A percentile compares a stretch with the other conserved stretches of the same genome.
Evolutionary conservation across 768 basidiomycete genomes (phyloP).

Genomic region (Pleurotus pulmonarius): DNA sequence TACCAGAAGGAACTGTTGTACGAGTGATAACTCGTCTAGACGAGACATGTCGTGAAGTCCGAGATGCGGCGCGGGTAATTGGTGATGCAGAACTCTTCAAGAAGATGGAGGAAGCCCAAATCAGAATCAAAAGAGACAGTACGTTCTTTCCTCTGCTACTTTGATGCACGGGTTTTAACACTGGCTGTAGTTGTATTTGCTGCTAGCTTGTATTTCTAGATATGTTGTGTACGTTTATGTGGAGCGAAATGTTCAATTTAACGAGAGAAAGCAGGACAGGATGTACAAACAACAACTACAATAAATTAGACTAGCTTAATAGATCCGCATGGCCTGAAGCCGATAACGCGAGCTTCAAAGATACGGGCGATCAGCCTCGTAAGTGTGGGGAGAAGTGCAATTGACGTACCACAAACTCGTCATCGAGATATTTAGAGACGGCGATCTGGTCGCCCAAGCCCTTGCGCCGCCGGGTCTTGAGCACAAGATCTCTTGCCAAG

Average conservation of each 20-base stretch:
- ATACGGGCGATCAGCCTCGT: no score
- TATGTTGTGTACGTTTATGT: no score
- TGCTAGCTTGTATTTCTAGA: constrained; percentile 81
- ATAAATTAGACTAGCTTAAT: constrained; percentile 42
- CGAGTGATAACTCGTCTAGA: constrained; percentile 94
- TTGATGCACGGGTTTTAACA: not conserved
- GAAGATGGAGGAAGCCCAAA: constrained; percentile 96
- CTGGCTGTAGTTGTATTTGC: constrained; percentile 71
- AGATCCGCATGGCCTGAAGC: constrained; percentile 96
- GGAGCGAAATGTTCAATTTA: not conserved
- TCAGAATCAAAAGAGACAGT: constrained; percentile 95
- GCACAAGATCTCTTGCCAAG: constrained; percentile 88
- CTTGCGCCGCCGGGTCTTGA: constrained; percentile 95
- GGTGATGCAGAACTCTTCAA: constrained; percentile 94
- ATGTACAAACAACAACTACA: not conserved
- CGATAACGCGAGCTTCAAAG: constrained; percentile 76
- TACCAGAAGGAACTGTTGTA: constrained; percentile 95
- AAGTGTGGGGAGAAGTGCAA: not conserved
- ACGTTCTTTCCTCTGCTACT: constrained; percentile 31
- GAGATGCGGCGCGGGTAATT: constrained; percentile 96
- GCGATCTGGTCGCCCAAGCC: constrained; percentile 96
- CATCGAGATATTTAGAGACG: constrained; percentile 95
- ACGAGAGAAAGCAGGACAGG: not conserved
- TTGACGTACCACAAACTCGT: constrained; percentile 84
- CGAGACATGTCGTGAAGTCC: constrained; percentile 94